Evolutionary conservation across 169 alveolate genomes (phyloP), one percentile per base, ranked within the genome.

Genomic region (Besnoitia besnoiti): DNA sequence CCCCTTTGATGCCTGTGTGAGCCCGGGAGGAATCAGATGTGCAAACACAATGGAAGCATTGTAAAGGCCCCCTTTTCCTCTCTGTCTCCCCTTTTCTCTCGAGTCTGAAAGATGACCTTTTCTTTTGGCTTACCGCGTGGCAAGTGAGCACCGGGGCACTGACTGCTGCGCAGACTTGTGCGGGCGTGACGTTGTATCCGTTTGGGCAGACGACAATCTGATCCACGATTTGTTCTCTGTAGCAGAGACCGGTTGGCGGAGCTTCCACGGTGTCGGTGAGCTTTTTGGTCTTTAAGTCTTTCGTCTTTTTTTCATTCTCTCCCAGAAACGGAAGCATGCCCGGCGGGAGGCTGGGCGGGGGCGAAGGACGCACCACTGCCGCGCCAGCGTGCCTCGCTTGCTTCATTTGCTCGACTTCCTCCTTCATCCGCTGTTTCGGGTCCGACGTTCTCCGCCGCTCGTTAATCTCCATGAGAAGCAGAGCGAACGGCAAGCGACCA

Each of bases 161-260:
- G 44, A 27, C 8, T 12, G 24, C 33, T 10, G 19, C 21, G n/a
- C 85, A 76, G 3, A 37, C 49, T 39, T 76, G 51, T 27, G 85
- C 85, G 14, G 50, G 24, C 3, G 85, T 35, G 40, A 30, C 51
- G 30, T 76, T 39, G 85, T 35, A 76, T n/a, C 85, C 85, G 19
- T n/a, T 16, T 30, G 85, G 85, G n/a, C 85, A 76, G 24, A 76
- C 51, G 27, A 76, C 33, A 40, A 76, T 76, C n/a, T 76, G 30
- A 40, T 76, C 85, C 5, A 39, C 85, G 8, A 76, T 35, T 19
- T 35, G 49, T 47, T 76, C 85, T 16, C 85, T 5, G 27, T 76
- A 76, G 49, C 85, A 76, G 85, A 76, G 85, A 12, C 85, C 85
- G 8, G 79, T 62, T 30, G 79, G 79, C 85, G 51, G 85, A 16